Evolutionary conservation across 2,329 filamentous ascomycete genomes (phyloP).

Genomic region (Xylaria sp.): DNA sequence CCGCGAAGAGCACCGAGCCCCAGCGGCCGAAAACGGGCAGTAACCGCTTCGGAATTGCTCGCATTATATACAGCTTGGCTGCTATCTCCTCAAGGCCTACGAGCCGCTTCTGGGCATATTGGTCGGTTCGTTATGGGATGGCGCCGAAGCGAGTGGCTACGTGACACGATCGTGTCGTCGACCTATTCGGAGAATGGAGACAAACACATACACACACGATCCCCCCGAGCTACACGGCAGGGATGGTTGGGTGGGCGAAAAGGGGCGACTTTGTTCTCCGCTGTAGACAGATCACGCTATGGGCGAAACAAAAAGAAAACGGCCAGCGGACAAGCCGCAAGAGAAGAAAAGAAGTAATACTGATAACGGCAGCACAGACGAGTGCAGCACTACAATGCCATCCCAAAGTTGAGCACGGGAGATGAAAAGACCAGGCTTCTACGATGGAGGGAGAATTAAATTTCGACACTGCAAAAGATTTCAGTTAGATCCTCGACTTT

Average conservation of each 20-base stretch:
- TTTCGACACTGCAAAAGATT: constrained; percentile 33
- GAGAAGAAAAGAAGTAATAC: constrained; percentile 29
- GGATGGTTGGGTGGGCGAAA: constrained; percentile 2
- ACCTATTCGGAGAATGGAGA: constrained; percentile 19
- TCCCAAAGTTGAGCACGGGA: constrained; percentile 19
- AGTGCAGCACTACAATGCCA: constrained; percentile 33
- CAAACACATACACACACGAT: constrained; percentile 5
- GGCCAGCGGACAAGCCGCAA: constrained; percentile 37
- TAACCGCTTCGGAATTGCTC: constrained; percentile 45
- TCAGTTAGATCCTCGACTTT: constrained; percentile 26
- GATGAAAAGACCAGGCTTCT: constrained; percentile 19
- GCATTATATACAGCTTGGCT: constrained; percentile 43
- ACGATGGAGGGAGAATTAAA: constrained; percentile 16
- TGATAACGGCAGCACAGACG: constrained; percentile 12
- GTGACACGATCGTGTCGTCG: constrained; percentile 29
- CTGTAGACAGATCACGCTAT: constrained; percentile 23
- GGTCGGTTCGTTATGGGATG: constrained; percentile 30
- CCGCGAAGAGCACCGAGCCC: constrained; percentile 46
- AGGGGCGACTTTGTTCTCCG: constrained; percentile 18
- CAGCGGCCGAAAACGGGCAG: constrained; percentile 48
- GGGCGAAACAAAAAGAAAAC: constrained; percentile 36
- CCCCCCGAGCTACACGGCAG: constrained; percentile 11
- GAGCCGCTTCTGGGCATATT: constrained; percentile 44
- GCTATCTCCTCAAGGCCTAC: constrained; percentile 42
- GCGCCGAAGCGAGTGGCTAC: constrained; percentile 28